A percentile compares a stretch with the other conserved stretches of the same genome.
Evolutionary conservation across 768 basidiomycete genomes (phyloP).

Genomic region (Filobasidium floriforme): DNA sequence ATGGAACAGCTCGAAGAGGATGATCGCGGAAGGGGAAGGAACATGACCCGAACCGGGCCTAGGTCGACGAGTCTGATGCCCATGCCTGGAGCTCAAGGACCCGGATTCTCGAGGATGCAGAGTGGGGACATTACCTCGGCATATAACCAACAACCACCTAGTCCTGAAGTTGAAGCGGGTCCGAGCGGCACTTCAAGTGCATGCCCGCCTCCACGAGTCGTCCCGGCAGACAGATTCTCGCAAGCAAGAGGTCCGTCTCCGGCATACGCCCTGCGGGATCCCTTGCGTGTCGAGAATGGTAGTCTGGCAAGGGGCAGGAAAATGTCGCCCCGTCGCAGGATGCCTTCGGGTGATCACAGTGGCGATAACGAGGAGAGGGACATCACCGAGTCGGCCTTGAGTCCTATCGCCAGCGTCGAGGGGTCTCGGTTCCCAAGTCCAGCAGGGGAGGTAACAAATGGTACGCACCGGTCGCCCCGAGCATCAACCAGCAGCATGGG

Average conservation of each 20-base stretch:
- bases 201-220: neutral
- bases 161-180: neutral
- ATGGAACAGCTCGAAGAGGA: slow-evolving; percentile 1
- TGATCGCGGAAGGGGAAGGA: slow-evolving; percentile 13
- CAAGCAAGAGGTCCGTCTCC: slow-evolving; percentile 21
- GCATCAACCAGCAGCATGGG: neutral
- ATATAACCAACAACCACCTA: neutral
- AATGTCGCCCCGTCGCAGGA: neutral
- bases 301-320: neutral
- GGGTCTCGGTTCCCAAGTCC: slow-evolving; percentile 13
- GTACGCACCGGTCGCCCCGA: neutral
- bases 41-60: slow-evolving; percentile 2
- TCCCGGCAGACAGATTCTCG: neutral
- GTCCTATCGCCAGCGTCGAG: slow-evolving; percentile 19
- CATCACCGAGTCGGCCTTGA: slow-evolving; percentile 15
- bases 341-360: neutral
- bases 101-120: neutral
- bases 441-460: neutral
- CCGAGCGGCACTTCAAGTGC: neutral
- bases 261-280: slow-evolving; percentile 20
- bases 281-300: slow-evolving; percentile 5
- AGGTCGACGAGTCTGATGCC: slow-evolving; percentile 16
- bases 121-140: slow-evolving; percentile 8
- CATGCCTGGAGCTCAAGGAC: neutral
- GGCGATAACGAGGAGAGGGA: slow-evolving; percentile 5